Evolutionary conservation across 352 stramenopile genomes (phyloP).

Genomic region (Pythium sukuiense): DNA sequence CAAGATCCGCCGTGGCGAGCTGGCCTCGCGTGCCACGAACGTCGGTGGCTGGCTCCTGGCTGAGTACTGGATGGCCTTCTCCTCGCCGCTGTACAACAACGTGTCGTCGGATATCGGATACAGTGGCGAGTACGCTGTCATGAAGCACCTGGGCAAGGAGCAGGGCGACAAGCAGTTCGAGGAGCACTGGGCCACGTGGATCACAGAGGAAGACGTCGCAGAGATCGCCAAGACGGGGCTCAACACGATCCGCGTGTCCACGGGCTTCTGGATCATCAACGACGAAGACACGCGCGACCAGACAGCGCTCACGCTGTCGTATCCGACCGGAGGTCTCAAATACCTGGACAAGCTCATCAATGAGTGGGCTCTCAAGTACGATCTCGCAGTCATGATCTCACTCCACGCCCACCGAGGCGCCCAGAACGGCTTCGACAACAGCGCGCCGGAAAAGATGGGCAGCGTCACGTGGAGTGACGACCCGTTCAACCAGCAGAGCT

Average conservation of each 20-base stretch:
- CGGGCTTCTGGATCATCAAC: slow-evolving; percentile 79
- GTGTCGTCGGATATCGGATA: slow-evolving; percentile 45
- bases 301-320: slow-evolving; percentile 38
- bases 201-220: slow-evolving; percentile 66
- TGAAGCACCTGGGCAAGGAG: slow-evolving; percentile 42
- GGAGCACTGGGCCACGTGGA: slow-evolving; percentile 50
- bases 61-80: slow-evolving; percentile 81
- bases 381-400: slow-evolving; percentile 71
- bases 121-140: slow-evolving; percentile 48
- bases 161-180: slow-evolving; percentile 52
- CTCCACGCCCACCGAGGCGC: slow-evolving; percentile 73
- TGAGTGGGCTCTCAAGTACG: slow-evolving; percentile 62
- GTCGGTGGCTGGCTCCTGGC: slow-evolving; percentile 81
- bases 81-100: slow-evolving; percentile 79
- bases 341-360: slow-evolving; percentile 84
- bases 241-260: slow-evolving; percentile 74
- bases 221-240: slow-evolving; percentile 58
- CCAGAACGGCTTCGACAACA: slow-evolving; percentile 81
- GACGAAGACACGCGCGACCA: slow-evolving; percentile 26
- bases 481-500: slow-evolving; percentile 56
- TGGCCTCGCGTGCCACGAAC: slow-evolving; percentile 67
- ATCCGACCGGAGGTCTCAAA: slow-evolving; percentile 39
- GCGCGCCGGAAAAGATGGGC: slow-evolving; percentile 32
- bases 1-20: slow-evolving; percentile 36
- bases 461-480: slow-evolving; percentile 40